Base-by-base conservation (phyloP, 2,329 filamentous ascomycete species). In the Epichloe festucae region DNA sequence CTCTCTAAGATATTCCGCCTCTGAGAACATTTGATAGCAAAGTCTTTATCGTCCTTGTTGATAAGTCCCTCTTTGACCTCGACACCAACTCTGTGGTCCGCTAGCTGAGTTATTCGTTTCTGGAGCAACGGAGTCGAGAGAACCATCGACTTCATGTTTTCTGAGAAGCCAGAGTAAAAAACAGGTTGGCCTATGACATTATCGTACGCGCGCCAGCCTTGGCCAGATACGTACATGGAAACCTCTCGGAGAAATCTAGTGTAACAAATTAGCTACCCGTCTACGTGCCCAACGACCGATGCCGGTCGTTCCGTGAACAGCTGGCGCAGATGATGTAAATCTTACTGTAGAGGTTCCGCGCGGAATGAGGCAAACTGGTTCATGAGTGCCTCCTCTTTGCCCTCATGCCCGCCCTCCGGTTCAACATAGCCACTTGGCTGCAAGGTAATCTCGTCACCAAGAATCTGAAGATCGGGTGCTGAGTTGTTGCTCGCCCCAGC, bases 161-260 rank as follows among this genome's bases (percentile, higher is more conserved):
- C 91, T 31, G 84, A 85, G 70, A 95, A 98, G 27, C 93, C 93
- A 0, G 84, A 71, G 67, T 96, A 98, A 72, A 91, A 97, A 56
- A 96, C 84, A 10, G 89, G 89, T 65, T 95, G 90, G 21, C 93
- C 93, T 60, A 97, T 84, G 56, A 90, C 78, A 55, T 85, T 74
- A 63, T 97, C 89, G 71, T 98, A 98, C 54, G 87, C 88, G 55
- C 93, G 87, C 93, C 93, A 98, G 65, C 90, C 91, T 48, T 87
- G 85, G 51, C 93, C 93, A 12, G 89, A 91, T 56, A 97, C 86
- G 69, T 97, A 90, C 36, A 95, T 76, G 46, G 87, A 93, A 36
- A 98, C 85, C 72, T 98, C 93, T 58, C 89, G 88, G 34, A 97
- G 80, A 66, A 97, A 97, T 57, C 89, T 85, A 71, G 2, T 15